These are phyloP conservation scores for Phaeotremella fagi DNA, from an alignment of 768 basidiomycete species.

Conservation along the genomic window DNA sequence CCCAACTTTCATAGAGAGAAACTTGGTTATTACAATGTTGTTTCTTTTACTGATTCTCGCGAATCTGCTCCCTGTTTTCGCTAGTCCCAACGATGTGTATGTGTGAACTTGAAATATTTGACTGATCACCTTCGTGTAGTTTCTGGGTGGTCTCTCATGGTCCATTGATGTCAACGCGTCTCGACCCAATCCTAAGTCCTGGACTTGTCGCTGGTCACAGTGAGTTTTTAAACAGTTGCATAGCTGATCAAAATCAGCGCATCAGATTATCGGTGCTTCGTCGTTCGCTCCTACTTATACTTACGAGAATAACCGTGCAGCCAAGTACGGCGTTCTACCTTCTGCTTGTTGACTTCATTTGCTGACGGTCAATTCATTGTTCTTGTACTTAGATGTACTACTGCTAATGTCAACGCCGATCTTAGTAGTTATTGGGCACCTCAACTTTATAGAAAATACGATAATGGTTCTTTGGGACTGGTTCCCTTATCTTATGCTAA, in stretches of 20 bases:
- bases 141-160: constrained; percentile 16
- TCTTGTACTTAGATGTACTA: constrained; percentile 26
- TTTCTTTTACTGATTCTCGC: no score
- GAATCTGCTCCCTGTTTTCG: background rate
- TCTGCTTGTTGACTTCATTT: no score
- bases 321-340: constrained; percentile 53
- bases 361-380: no score
- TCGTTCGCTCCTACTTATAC: constrained; percentile 13
- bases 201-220: constrained; percentile 24
- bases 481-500: background rate
- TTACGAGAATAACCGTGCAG: constrained; percentile 47
- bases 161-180: constrained; percentile 10
- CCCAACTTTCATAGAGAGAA: no score
- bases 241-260: background rate
- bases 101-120: background rate
- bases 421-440: constrained; percentile 34
- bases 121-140: background rate
- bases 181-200: constrained; percentile 27
- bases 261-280: constrained; percentile 19
- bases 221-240: constrained; percentile 2
- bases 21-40: no score
- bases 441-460: constrained; percentile 19
- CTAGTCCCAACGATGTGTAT: background rate
- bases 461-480: constrained; percentile 4
- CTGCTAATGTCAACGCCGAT: constrained; percentile 25